Evolutionary conservation across 768 basidiomycete species (phyloP), one percentile per base, ranked within the genome.

Genomic region (Leccinum uliginosum): DNA sequence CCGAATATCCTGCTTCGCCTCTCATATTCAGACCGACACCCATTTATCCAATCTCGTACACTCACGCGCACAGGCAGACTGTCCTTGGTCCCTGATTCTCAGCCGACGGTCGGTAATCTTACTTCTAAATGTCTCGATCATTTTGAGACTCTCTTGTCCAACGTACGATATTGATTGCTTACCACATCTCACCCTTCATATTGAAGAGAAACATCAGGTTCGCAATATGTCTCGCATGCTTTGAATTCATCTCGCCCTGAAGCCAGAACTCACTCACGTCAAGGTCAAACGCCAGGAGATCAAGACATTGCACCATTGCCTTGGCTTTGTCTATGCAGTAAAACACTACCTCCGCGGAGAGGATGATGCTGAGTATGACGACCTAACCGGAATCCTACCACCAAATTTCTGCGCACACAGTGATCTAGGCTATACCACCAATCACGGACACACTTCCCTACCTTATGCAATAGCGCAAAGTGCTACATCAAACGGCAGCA

Each of bases 341-440:
- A 84, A 83, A 69, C 87, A 96, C 69, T 93, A 94, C 68, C 79
- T 94, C 50, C 89, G 92, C 45, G 89, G 85, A 50, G 87, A 93
- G 62, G 90, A 91, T 65, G 90, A 92, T 3, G 70, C 83, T 8
- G 77, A 85, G 23, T 84, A 83, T 65, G 75, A 79, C 2, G 91
- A 93, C 71, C 86, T 87, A 63, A 68, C 66, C 0, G 85, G 80
- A 10, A 75, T 93, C 53, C 71, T 94, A n/a, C 91, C 92, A 0
- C 63, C 78, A 3, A 80, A 79, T 15, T 84, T 90, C 57, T 69
- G 73, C 43, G 78, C 79, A 10, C 78, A 75, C 53, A 78, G 78
- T 43, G 78, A 78, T 55, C 58, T 68, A 9, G 78, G 75, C 5
- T 77, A 74, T 64, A 73, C 73, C 65, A 73, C 75, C 26, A 63